These are phyloP conservation scores for Pseudogymnoascus sp. DNA, from an alignment of 2,329 filamentous ascomycete species.

Conservation along the genomic window DNA sequence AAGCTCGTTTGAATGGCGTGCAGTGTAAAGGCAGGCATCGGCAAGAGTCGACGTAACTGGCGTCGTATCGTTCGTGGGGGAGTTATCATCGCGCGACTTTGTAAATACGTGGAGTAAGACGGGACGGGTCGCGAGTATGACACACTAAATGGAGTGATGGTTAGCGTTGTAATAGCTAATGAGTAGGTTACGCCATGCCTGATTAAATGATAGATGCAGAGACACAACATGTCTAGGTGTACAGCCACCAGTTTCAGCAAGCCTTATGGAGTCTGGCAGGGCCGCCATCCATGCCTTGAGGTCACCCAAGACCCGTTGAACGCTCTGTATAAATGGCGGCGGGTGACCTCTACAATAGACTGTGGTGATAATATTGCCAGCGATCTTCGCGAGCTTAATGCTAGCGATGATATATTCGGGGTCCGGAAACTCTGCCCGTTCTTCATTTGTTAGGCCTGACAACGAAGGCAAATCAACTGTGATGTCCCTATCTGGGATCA, in stretches of 20 bases:
- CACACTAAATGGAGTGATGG: neutral
- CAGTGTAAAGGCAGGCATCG: constrained; percentile 38
- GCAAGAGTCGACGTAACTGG: constrained; percentile 30
- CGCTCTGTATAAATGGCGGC: constrained; percentile 21
- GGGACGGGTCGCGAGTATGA: neutral
- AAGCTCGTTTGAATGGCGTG: constrained; percentile 35
- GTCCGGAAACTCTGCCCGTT: constrained; percentile 30
- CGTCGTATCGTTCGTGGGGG: neutral
- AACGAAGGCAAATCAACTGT: constrained; percentile 35
- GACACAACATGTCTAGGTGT: constrained; percentile 15
- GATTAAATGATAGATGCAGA: neutral
- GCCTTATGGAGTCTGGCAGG: constrained; percentile 27
- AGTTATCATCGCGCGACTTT: neutral
- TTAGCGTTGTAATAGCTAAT: neutral
- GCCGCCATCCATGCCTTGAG: constrained; percentile 31
- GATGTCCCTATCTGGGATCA: constrained; percentile 40
- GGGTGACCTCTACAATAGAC: constrained; percentile 11
- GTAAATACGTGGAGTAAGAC: neutral
- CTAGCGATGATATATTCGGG: constrained; percentile 32
- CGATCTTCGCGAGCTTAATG: constrained; percentile 32
- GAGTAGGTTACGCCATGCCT: neutral
- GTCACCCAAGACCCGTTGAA: constrained; percentile 29
- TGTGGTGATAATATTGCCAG: constrained; percentile 23
- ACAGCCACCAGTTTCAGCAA: constrained; percentile 29
- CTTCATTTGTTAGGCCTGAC: constrained; percentile 22